Conservation (phyloP, 148 eudicot genomes). For the Silene conica region DNA sequence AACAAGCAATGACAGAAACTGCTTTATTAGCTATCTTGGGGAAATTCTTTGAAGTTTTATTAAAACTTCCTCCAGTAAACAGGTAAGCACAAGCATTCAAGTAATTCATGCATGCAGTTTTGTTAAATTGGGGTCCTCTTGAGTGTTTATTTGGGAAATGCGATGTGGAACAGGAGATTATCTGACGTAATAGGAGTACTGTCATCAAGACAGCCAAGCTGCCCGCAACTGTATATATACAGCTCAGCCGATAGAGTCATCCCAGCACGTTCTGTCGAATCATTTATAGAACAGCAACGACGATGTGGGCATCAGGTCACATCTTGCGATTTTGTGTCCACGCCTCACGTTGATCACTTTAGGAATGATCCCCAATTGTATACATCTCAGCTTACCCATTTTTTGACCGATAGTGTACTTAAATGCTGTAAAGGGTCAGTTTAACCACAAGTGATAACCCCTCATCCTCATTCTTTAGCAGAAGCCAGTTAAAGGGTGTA, state of each 20-base stretch:
- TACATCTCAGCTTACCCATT: slow-evolving; percentile 74
- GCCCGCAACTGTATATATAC: slow-evolving; percentile 91
- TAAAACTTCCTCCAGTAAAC: slow-evolving; percentile 76
- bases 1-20: slow-evolving; percentile 76
- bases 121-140: not conserved
- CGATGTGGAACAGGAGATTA: slow-evolving; percentile 56
- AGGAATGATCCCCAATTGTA: slow-evolving; percentile 82
- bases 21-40: slow-evolving; percentile 70
- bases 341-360: slow-evolving; percentile 98
- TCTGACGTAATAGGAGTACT: slow-evolving; percentile 60
- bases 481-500: not conserved
- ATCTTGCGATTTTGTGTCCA: slow-evolving; percentile 88
- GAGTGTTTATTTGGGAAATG: not conserved
- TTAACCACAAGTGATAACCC: slow-evolving; percentile 14
- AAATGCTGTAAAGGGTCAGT: slow-evolving; percentile 51
- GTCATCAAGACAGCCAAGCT: slow-evolving; percentile 71
- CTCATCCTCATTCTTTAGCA: slow-evolving; percentile 25
- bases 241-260: slow-evolving; percentile 94
- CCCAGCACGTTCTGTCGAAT: slow-evolving; percentile 71
- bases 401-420: slow-evolving; percentile 79
- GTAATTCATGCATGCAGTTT: not conserved
- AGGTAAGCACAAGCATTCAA: slow-evolving; percentile 34
- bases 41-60: slow-evolving; percentile 76
- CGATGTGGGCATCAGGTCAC: slow-evolving; percentile 70
- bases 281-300: slow-evolving; percentile 77